Evolutionary conservation across 768 basidiomycete genomes (phyloP).

Genomic region (Podaxis sp.): DNA sequence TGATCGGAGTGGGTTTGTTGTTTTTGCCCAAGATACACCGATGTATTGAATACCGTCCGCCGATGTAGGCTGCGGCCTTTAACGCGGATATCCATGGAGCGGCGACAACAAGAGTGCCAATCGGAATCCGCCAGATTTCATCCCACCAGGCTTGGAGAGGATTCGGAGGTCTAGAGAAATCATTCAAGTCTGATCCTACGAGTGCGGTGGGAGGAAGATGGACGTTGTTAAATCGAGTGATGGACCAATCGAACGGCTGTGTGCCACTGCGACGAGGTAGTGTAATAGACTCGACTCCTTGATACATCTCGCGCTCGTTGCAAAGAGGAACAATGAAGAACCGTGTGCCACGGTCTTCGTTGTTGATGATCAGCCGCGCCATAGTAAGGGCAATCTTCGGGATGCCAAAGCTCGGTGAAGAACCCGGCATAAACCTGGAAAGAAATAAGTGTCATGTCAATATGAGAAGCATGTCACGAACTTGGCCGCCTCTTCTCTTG

Average conservation of each 20-base stretch:
- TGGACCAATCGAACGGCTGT: constrained; percentile 52
- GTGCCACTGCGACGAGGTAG: constrained; percentile 53
- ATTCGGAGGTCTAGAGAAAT: constrained; percentile 36
- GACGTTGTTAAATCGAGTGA: constrained; percentile 55
- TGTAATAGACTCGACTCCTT: constrained; percentile 47
- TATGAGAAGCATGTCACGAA: constrained; percentile 24
- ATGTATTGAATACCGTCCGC: constrained; percentile 56
- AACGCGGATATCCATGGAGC: constrained; percentile 51
- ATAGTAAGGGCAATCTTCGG: constrained; percentile 56
- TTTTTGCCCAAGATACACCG: constrained; percentile 46
- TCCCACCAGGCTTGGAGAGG: constrained; percentile 53
- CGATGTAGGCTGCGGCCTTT: constrained; percentile 52
- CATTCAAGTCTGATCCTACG: constrained; percentile 41
- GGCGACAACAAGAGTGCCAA: constrained; percentile 52
- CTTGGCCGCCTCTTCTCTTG: constrained; percentile 59
- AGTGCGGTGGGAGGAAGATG: constrained; percentile 48
- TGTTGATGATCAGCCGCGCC: constrained; percentile 51
- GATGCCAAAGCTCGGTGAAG: constrained; percentile 51
- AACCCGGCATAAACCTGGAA: constrained; percentile 57
- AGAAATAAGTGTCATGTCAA: constrained; percentile 11
- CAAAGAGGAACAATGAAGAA: constrained; percentile 58
- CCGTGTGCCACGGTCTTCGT: constrained; percentile 47
- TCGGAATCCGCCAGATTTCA: constrained; percentile 51
- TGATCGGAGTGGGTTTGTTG: constrained; percentile 45
- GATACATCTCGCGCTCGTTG: constrained; percentile 50